phyloP scores from a whole-genome alignment of 257 asterid species.

The Fraxinus quadrangulata region DNA sequence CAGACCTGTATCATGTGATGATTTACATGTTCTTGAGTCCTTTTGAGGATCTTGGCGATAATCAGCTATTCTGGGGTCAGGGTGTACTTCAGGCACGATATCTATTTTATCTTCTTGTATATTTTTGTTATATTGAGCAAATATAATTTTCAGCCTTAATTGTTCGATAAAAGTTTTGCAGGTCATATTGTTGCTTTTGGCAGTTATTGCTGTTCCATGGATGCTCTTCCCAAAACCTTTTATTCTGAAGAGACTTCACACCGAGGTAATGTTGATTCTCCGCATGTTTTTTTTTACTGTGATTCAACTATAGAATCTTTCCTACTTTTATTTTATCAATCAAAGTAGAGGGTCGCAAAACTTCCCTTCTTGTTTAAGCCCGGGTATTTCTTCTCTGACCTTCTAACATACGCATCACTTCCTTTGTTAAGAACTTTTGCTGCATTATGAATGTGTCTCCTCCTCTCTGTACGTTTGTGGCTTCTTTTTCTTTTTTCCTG shows the following conservation, averaged over 20 bases:
- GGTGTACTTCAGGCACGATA: conserved; percentile 70
- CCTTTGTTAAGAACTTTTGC: conserved; percentile 6
- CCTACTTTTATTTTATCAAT: conserved; percentile 21
- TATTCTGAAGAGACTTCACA: conserved; percentile 71
- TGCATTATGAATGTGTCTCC: not conserved
- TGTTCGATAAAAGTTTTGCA: conserved; percentile 33
- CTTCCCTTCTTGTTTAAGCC: conserved; percentile 10
- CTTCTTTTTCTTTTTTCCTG: not conserved
- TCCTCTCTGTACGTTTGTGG: conserved; percentile 3
- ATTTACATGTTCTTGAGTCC: conserved; percentile 97
- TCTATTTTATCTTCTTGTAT: conserved; percentile 20
- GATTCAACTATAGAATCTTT: not conserved
- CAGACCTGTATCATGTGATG: conserved; percentile 96
- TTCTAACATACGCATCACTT: conserved; percentile 5
- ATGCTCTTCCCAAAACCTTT: conserved; percentile 99
- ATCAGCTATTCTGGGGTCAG: conserved; percentile 88
- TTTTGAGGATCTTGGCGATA: conserved; percentile 81
- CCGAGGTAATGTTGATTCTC: conserved; percentile 57
- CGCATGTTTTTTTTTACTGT: not conserved
- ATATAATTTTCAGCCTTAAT: conserved; percentile 21
- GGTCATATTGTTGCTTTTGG: conserved; percentile 74
- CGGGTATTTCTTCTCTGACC: not conserved
- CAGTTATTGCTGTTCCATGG: conserved; percentile 94
- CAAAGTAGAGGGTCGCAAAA: conserved; percentile 11
- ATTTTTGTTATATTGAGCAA: not conserved